phyloP scores from a whole-genome alignment of 495 filamentous ascomycete genomes.

The Cladorrhinum samala region DNA sequence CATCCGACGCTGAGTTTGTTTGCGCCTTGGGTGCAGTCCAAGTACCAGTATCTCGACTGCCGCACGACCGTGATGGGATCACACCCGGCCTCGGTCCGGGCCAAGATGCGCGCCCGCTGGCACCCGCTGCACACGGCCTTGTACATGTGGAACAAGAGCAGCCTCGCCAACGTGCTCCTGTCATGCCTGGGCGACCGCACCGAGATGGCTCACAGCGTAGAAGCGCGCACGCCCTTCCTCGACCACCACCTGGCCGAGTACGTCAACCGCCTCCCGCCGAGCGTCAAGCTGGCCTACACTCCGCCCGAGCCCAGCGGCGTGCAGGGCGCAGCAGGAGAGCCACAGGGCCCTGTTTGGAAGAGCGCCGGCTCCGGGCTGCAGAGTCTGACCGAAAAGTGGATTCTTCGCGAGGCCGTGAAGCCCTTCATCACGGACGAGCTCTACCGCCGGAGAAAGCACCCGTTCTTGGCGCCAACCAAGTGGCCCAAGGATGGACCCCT shows the following conservation, averaged over 20 bases:
- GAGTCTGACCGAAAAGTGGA: constrained; percentile 40
- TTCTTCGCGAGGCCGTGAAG: constrained; percentile 42
- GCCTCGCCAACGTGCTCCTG: constrained; percentile 40
- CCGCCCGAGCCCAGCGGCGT: constrained; percentile 4
- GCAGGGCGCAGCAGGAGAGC: neutral
- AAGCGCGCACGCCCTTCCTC: constrained; percentile 45
- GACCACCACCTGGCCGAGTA: constrained; percentile 48
- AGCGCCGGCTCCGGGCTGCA: neutral
- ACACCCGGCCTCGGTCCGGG: constrained; percentile 5
- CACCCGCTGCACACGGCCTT: constrained; percentile 45
- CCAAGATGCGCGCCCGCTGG: constrained; percentile 37
- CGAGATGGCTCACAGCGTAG: constrained; percentile 47
- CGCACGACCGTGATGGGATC: neutral
- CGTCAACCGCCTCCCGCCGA: constrained; percentile 41
- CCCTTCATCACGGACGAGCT: constrained; percentile 48
- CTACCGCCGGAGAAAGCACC: constrained; percentile 41
- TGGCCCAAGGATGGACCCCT: constrained; percentile 30
- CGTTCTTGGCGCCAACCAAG: constrained; percentile 32
- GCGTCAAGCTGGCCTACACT: constrained; percentile 39
- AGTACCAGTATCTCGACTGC: neutral
- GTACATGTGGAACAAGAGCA: constrained; percentile 38
- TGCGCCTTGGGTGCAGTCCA: constrained; percentile 10
- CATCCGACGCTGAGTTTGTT: constrained; percentile 2
- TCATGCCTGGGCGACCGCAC: constrained; percentile 43
- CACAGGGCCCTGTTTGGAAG: neutral